A percentile compares a stretch with the other conserved stretches of the same genome.
Conservation (phyloP, 75 land plant species). For the Sequoia sempervirens region DNA sequence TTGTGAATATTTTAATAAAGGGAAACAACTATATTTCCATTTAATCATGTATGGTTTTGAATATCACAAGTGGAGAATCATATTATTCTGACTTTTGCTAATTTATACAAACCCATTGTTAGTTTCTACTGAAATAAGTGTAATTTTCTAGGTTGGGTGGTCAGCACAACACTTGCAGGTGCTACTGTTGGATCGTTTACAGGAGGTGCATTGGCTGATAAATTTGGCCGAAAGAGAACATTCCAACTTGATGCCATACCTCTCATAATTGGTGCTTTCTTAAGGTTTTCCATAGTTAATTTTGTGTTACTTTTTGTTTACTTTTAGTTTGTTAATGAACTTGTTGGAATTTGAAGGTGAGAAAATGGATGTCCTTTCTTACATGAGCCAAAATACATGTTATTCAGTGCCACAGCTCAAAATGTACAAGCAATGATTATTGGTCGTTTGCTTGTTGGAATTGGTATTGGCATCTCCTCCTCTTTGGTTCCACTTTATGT, state of each 20-base stretch:
- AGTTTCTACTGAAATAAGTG: not conserved
- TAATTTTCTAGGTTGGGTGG: constrained; percentile 75
- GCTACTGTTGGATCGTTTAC: constrained; percentile 96
- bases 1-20: not conserved
- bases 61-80: not conserved
- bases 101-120: not conserved
- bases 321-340: not conserved
- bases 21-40: not conserved
- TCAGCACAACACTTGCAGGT: constrained; percentile 84
- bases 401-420: constrained; percentile 76
- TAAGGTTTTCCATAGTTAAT: constrained; percentile 46
- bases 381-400: not conserved
- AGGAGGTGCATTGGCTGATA: constrained; percentile 88
- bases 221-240: constrained; percentile 82
- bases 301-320: not conserved
- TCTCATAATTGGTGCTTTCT: constrained; percentile 76
- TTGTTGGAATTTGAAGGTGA: not conserved
- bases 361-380: not conserved
- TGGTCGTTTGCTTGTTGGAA: constrained; percentile 84
- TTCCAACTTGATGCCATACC: constrained; percentile 90
- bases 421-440: constrained; percentile 74
- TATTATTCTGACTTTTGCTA: not conserved
- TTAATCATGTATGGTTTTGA: not conserved
- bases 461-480: constrained; percentile 95
- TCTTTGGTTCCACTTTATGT: constrained; percentile 95